These are phyloP conservation scores for Hymenoscyphus salicellus DNA, from an alignment of 2,329 filamentous ascomycete genomes.

Conservation along the genomic window DNA sequence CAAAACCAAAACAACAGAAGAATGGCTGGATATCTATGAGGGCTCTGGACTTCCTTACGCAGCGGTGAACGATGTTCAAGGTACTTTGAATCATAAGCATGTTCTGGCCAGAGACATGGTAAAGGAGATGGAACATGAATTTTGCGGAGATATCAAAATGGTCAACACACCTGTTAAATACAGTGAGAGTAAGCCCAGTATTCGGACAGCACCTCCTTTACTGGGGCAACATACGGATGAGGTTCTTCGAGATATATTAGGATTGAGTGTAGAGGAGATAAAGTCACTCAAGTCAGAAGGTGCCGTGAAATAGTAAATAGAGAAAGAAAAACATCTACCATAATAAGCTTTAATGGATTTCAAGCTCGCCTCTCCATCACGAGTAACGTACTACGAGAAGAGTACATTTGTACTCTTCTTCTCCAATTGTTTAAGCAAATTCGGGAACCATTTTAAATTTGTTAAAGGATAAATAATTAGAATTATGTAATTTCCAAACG, in stretches of 20 bases:
- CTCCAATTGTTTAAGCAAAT: too few species aligned
- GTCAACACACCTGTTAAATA: slow-evolving; percentile 96
- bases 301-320: slow-evolving; percentile 51
- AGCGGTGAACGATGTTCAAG: slow-evolving; percentile 88
- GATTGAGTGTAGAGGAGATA: slow-evolving; percentile 59
- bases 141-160: slow-evolving; percentile 81
- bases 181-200: slow-evolving; percentile 73
- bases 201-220: slow-evolving; percentile 76
- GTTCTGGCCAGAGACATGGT: slow-evolving; percentile 86
- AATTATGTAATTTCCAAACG: too few species aligned
- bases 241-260: slow-evolving; percentile 63
- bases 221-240: slow-evolving; percentile 86
- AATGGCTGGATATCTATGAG: slow-evolving; percentile 85
- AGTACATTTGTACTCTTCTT: too few species aligned
- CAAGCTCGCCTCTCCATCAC: too few species aligned
- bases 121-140: slow-evolving; percentile 75
- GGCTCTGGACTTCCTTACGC: slow-evolving; percentile 93
- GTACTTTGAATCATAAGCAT: slow-evolving; percentile 79
- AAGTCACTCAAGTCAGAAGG: slow-evolving; percentile 61
- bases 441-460: too few species aligned
- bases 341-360: neutral
- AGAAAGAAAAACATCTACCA: neutral
- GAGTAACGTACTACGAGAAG: too few species aligned
- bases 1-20: slow-evolving; percentile 71
- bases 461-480: too few species aligned